These are phyloP conservation scores for Penicillium cinerascens DNA, from an alignment of 495 filamentous ascomycete genomes.

Conservation along the genomic window DNA sequence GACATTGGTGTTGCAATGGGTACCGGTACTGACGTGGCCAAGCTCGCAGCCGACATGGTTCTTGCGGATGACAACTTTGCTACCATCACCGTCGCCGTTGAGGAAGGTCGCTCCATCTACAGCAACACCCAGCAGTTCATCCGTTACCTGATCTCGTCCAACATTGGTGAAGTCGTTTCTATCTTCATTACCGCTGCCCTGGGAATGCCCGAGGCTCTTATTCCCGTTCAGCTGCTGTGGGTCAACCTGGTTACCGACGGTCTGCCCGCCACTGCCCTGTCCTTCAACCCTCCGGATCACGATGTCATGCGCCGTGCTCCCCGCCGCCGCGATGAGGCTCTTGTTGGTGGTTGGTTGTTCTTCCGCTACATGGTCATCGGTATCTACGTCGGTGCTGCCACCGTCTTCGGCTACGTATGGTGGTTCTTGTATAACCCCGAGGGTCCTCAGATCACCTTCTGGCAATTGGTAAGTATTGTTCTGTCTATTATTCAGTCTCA, in stretches of 20 bases:
- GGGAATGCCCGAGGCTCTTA: conserved; percentile 96
- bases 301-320: conserved; percentile 95
- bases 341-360: conserved; percentile 94
- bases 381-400: conserved; percentile 89
- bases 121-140: conserved; percentile 99
- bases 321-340: conserved; percentile 82
- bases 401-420: conserved; percentile 97
- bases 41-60: conserved; percentile 97
- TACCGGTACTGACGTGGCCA: conserved; percentile 95
- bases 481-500: not conserved
- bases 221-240: conserved; percentile 97
- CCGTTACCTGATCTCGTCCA: conserved; percentile 96
- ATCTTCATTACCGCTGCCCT: conserved; percentile 97
- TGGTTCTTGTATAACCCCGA: conserved; percentile 97
- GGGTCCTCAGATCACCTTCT: conserved; percentile 90
- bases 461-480: conserved; percentile 62
- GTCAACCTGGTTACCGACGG: conserved; percentile 99
- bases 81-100: conserved; percentile 92
- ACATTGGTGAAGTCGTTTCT: conserved; percentile 98
- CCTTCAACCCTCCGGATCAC: conserved; percentile 95
- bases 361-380: conserved; percentile 98
- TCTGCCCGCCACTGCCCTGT: conserved; percentile 91
- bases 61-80: conserved; percentile 98
- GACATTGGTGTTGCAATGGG: conserved; percentile 99
- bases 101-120: conserved; percentile 97